Base-by-base conservation (phyloP, 306 rosid genomes). In the Begonia fuchsioides region DNA sequence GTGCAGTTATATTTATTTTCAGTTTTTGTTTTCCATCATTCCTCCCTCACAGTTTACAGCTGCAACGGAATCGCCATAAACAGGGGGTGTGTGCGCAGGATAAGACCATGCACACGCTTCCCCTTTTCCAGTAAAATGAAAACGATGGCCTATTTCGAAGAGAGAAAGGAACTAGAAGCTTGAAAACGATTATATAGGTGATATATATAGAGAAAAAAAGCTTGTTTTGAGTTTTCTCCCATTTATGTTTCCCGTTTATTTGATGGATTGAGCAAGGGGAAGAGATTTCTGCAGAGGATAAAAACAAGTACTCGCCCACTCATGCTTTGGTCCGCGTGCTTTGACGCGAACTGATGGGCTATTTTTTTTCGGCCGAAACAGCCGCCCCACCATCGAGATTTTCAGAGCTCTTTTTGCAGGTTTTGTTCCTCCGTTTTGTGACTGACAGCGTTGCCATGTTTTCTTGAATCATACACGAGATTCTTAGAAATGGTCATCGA, bases 301-400 rank as follows among this genome's bases (percentile, higher is more conserved):
- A 72, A 60, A 61, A 73, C 68, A 72, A 64, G 77, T 52, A 71
- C 59, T 64, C 61, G 55, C 72, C 46, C 66, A 73, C 67, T 65
- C 66, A 15, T 69, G 87, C 93, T 75, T 92, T 47, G 94, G 60
- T 73, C 61, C 75, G 81, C 96, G 94, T 85, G 94, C 93, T 71
- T 84, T 65, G 80, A 80, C 69, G 66, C 71, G 19, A 65, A 65
- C 69, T 57, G 49, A 75, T 75, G 79, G 62, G 32, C 63, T 64
- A 61, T 60, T 55, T 68, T 63, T 20, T 68, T 57, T 20, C 49
- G 58, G 66, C 56, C 39, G 51, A 44, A 56, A 44, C 47, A 26
- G 13, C 32, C 52, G 53, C 74, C 79, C 77, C 83, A 63, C 77
- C 64, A 52, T 52, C 16, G 64, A 57, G 58, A 65, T 52, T 68